phyloP scores from a whole-genome alignment of 2,329 filamentous ascomycete species.

The Alternaria triticina region DNA sequence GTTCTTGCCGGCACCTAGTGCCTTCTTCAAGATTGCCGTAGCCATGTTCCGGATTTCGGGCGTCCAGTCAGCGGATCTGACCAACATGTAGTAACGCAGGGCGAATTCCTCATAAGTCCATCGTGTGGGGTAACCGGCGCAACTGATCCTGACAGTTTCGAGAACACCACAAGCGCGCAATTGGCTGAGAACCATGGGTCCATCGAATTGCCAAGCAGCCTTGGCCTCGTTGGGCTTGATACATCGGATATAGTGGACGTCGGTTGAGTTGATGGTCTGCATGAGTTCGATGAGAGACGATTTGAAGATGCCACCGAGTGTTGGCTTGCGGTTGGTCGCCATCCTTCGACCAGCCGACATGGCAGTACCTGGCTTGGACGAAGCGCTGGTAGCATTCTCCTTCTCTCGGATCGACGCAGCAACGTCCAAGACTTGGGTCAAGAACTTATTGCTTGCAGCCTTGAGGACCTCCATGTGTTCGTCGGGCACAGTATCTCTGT shows the following conservation, averaged over 20 bases:
- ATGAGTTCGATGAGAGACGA: slow-evolving; percentile 98
- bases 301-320: slow-evolving; percentile 97
- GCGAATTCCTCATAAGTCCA: slow-evolving; percentile 99
- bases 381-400: slow-evolving; percentile 66
- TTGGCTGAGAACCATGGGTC: slow-evolving; percentile 97
- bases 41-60: slow-evolving; percentile 94
- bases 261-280: slow-evolving; percentile 95
- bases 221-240: slow-evolving; percentile 99
- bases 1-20: slow-evolving; percentile 70
- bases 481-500: slow-evolving; percentile 96
- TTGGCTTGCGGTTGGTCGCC: slow-evolving; percentile 94
- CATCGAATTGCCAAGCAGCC: slow-evolving; percentile 96
- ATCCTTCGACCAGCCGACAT: slow-evolving; percentile 78
- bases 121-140: slow-evolving; percentile 92
- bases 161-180: slow-evolving; percentile 97
- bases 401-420: slow-evolving; percentile 89
- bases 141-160: slow-evolving; percentile 97
- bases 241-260: slow-evolving; percentile 98
- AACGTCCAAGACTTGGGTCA: slow-evolving; percentile 82
- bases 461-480: slow-evolving; percentile 95
- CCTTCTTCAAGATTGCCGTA: slow-evolving; percentile 87
- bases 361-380: slow-evolving; percentile 73
- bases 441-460: slow-evolving; percentile 82
- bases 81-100: slow-evolving; percentile 96
- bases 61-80: slow-evolving; percentile 88